Percentiles rank a stretch among this genome's conserved stretches.
Evolutionary conservation across 805 yeast species (phyloP).

Genomic region (Cyberlindnera maritima): DNA sequence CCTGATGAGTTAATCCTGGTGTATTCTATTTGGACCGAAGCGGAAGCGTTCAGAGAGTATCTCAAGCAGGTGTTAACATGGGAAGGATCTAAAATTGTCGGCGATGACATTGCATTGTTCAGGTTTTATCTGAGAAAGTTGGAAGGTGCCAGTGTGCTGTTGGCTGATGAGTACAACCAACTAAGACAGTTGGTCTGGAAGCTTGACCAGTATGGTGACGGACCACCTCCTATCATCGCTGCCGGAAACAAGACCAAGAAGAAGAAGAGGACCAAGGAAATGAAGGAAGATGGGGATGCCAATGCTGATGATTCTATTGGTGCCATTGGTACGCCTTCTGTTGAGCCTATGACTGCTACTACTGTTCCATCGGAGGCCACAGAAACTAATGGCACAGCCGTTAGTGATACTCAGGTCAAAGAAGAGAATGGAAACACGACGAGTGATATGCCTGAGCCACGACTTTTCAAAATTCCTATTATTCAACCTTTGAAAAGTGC

Average conservation of each 20-base stretch:
- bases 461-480: too few relatives aligned
- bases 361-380: not conserved
- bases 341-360: not conserved
- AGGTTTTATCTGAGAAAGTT: conserved; percentile 47
- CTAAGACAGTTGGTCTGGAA: conserved; percentile 28
- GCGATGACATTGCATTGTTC: conserved; percentile 29
- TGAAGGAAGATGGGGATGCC: not conserved
- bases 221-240: conserved; percentile 30
- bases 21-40: conserved; percentile 17
- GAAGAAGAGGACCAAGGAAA: conserved; percentile 6
- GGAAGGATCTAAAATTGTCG: conserved; percentile 23
- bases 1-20: conserved; percentile 34
- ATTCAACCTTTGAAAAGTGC: too few relatives aligned
- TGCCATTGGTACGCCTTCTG: not conserved
- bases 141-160: conserved; percentile 39
- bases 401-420: not conserved
- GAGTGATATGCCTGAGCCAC: too few relatives aligned
- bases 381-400: not conserved
- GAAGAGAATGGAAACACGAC: not conserved
- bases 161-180: conserved; percentile 33
- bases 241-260: conserved; percentile 23
- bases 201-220: conserved; percentile 25
- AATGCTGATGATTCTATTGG: not conserved
- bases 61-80: conserved; percentile 17
- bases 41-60: conserved; percentile 22